phyloP scores from a whole-genome alignment of 768 basidiomycete species.

The Leucocoprinus leucothites region DNA sequence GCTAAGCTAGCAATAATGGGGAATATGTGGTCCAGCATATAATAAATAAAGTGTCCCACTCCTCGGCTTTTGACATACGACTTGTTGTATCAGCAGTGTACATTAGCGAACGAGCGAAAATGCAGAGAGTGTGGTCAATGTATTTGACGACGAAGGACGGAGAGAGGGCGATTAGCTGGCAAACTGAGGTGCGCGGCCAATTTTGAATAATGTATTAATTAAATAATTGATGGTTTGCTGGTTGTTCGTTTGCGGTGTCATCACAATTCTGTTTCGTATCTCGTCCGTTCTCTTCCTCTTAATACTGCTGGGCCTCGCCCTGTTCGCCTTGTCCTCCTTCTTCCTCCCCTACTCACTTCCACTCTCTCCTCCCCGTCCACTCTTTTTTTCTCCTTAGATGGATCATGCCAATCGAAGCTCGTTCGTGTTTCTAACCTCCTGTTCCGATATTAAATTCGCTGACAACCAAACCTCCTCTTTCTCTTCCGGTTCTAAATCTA shows the following conservation, averaged over 20 bases:
- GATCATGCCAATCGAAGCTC: conserved; percentile 2
- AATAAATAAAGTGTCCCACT: no score
- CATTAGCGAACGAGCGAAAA: neutral
- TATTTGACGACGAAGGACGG: neutral
- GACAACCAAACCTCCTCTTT: neutral
- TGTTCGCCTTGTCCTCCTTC: neutral
- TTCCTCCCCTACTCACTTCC: neutral
- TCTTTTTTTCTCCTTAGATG: neutral
- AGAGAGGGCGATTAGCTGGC: neutral
- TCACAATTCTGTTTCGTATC: no score
- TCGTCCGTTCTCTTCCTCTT: neutral
- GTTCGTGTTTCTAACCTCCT: neutral
- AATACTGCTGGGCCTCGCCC: neutral
- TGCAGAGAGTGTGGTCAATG: conserved; percentile 8
- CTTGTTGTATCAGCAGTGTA: no score
- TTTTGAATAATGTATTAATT: neutral
- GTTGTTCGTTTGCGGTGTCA: neutral
- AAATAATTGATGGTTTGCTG: neutral
- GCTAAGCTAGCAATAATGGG: no score
- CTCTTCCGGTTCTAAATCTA: neutral
- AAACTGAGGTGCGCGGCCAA: neutral
- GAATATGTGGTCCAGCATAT: no score
- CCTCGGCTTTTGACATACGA: no score
- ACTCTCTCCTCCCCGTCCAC: neutral
- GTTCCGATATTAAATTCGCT: neutral